Percentiles rank a stretch among this genome's conserved stretches.
phyloP scores from a whole-genome alignment of 2,329 filamentous ascomycete genomes.

The Fusarium sp. region DNA sequence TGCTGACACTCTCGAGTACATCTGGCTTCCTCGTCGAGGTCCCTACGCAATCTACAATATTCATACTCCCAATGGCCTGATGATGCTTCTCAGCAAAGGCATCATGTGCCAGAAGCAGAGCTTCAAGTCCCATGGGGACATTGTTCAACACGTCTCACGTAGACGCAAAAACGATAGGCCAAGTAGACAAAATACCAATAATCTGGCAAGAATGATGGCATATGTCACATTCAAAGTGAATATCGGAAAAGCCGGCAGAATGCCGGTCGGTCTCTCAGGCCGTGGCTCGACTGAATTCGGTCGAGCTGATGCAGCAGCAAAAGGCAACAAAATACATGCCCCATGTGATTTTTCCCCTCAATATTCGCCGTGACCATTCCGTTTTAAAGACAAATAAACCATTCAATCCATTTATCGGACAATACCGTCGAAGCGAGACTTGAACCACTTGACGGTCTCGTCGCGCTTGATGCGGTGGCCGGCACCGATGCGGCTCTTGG shows the following conservation, averaged over 20 bases:
- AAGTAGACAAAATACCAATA: constrained; percentile 36
- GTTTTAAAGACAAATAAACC: constrained; percentile 48
- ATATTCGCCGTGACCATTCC: constrained; percentile 57
- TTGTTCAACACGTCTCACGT: constrained; percentile 37
- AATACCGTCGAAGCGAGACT: constrained; percentile 93
- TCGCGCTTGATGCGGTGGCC: constrained; percentile 92
- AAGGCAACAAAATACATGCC: constrained; percentile 58
- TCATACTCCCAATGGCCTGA: not conserved
- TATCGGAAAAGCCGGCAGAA: constrained; percentile 68
- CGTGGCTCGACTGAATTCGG: constrained; percentile 71
- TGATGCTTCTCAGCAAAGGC: not conserved
- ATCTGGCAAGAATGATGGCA: constrained; percentile 43
- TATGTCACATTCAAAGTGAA: constrained; percentile 54
- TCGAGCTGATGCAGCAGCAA: constrained; percentile 64
- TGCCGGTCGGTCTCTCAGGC: constrained; percentile 81
- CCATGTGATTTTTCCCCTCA: constrained; percentile 49
- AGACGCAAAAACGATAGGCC: constrained; percentile 41
- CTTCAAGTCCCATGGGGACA: constrained; percentile 27
- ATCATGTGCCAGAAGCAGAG: constrained; percentile 14
- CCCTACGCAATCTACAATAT: not conserved
- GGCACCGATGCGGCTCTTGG: constrained; percentile 86
- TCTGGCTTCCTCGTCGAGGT: not conserved
- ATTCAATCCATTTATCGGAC: constrained; percentile 81
- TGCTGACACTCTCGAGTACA: not conserved
- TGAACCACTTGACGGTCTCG: constrained; percentile 98